Base-by-base conservation (phyloP, 148 eudicot species). In the Bassia scoparia region DNA sequence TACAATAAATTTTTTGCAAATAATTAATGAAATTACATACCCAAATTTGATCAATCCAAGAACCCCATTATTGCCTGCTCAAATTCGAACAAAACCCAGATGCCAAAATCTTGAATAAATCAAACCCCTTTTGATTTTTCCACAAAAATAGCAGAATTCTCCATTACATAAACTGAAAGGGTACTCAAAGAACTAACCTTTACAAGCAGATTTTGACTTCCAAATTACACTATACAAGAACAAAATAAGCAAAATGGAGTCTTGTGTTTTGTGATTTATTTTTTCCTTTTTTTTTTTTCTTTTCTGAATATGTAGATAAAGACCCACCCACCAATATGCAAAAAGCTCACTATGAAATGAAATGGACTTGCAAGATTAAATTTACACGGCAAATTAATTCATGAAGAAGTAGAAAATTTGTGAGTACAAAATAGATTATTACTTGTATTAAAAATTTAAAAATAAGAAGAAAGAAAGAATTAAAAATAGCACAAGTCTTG, bases 31-130 rank as follows among this genome's bases (percentile, higher is more conserved):
- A 27, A 44, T n/a, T 49, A 68, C 58, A 29, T 68, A 68, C 58
- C 34, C 46, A 41, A 52, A 49, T 5, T 68, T 11, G 58, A 29
- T 68, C 14, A 68, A 49, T 49, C 72, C 41, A 52, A 69, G 9
- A 30, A n/a, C 41, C 34, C 46, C 60, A 50, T 52, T 21, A 21
- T 31, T 52, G 18, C 43, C 21, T 21, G 41, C 12, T 31, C 44
- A 21, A 50, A 50, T 20, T 17, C 20, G 2, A 69, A 21, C 72
- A 69, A 50, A 27, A 30, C 44, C 60, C 72, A 34, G 72, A 69
- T 69, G 60, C 72, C 59, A 34, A 69, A 69, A 69, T 12, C 53
- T 69, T 7, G 44, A 69, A 30, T 49, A 4, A 69, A 31, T 30
- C 27, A 34, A 69, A 33, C 43, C 71, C 68, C 10, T 56, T 56